Evolutionary conservation across 176 grass and related monocot species (phyloP).

Genomic region (Sorghum bicolor): DNA sequence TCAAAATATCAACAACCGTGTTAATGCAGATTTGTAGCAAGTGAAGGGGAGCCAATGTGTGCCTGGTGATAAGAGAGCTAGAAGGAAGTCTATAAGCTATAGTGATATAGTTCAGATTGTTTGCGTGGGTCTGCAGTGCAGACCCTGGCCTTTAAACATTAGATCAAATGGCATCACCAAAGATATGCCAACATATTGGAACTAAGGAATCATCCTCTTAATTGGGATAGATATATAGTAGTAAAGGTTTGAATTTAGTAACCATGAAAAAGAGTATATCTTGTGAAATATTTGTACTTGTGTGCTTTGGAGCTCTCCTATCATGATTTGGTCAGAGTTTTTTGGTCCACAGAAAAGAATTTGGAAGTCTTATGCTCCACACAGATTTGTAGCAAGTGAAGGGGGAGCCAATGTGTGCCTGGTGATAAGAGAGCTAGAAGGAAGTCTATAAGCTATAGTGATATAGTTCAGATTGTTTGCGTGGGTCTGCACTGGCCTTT

Average conservation of each 20-base stretch:
- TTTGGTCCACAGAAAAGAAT: neutral
- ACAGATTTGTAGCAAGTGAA: neutral
- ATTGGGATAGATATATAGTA: neutral
- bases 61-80: neutral
- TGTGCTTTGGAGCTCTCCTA: neutral
- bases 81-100: neutral
- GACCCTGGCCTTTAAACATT: neutral
- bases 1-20: neutral
- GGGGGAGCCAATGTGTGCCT: neutral
- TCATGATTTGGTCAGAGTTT: neutral
- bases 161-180: neutral
- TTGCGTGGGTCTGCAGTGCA: neutral
- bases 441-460: neutral
- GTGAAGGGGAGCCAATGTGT: neutral
- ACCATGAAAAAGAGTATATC: neutral
- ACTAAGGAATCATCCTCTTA: neutral
- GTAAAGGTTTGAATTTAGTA: neutral
- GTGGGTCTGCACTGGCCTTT: neutral
- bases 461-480: neutral
- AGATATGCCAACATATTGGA: conserved; percentile 9
- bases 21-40: neutral
- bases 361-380: neutral
- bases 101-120: neutral
- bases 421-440: neutral
- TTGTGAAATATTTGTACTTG: neutral